Evolutionary conservation across 345 rosid genomes (phyloP), one percentile per base, ranked within the genome.

Genomic region (Crucihimalaya himalaica): DNA sequence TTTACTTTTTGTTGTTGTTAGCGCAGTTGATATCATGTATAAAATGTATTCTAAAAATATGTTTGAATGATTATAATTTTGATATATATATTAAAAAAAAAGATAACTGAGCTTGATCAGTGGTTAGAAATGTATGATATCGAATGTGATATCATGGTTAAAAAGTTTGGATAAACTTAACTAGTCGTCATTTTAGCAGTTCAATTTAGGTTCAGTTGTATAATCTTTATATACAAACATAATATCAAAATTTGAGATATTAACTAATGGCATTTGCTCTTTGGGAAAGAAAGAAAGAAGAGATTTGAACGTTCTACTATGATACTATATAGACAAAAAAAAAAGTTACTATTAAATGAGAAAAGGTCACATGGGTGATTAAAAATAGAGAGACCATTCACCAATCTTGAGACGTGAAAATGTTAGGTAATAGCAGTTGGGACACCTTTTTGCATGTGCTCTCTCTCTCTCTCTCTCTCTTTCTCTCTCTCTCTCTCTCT

Each of bases 381-480:
- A 25, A 56, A 77, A 77, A 64, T 20, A 48, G 76, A 56, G 72
- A 70, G 76, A 71, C 76, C 71, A 70, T 48, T 64, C 63, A 77
- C 76, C 76, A 64, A 77, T 77, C 68, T 57, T 57, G 45, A 56
- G 72, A 64, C 65, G 70, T 45, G 62, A 39, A 77, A 71, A 63
- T 64, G 80, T 77, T 77, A 77, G 80, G 80, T 77, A 77, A 71
- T 77, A 68, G 76, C 80, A 77, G 80, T 77, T 77, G 39, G 40
- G 67, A 76, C 25, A 63, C 68, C 76, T 77, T 64, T 77, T 57
- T 51, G 66, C 80, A 77, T 70, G 80, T 71, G 80, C 71, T n/a
- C 19, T 70, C 71, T 63, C 71, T 77, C 56, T 51, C 12, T 0
- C 5, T 14, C 23, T n/a, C 3, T 5, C 5, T 50, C n/a, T 20